Evolutionary conservation across 805 yeast species (phyloP).

Genomic region (Wickerhamiella kurtzmanii): DNA sequence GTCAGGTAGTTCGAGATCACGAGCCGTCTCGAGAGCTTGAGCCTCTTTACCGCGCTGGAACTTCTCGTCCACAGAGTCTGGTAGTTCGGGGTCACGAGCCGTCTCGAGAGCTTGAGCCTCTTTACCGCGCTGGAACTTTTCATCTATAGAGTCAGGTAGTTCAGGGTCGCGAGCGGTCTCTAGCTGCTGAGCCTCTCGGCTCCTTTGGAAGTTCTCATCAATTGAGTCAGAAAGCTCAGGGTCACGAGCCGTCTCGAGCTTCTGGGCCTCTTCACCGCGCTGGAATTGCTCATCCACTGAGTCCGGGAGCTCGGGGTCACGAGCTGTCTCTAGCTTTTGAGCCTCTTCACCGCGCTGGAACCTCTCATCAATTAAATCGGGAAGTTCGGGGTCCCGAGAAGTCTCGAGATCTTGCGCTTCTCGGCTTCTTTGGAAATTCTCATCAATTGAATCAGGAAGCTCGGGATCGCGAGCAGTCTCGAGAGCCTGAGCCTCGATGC

Average conservation of each 20-base stretch:
- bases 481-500: too few relatives aligned
- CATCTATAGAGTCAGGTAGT: background rate
- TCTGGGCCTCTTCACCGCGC: background rate
- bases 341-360: background rate
- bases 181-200: background rate
- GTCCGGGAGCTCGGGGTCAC: background rate
- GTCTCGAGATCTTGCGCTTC: background rate
- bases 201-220: background rate
- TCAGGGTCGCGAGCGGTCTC: background rate
- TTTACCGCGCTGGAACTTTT: background rate
- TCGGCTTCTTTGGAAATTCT: background rate
- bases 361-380: background rate
- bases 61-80: background rate
- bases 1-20: background rate
- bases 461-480: background rate
- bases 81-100: background rate
- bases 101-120: background rate
- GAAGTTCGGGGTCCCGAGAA: background rate
- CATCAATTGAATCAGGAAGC: constrained; percentile 1
- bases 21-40: background rate
- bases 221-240: background rate
- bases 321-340: background rate
- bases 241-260: background rate
- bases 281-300: background rate
- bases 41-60: background rate